Percentiles rank a stretch among this genome's conserved stretches.
phyloP scores from a whole-genome alignment of 805 yeast species.

The Starmerella apicola region DNA sequence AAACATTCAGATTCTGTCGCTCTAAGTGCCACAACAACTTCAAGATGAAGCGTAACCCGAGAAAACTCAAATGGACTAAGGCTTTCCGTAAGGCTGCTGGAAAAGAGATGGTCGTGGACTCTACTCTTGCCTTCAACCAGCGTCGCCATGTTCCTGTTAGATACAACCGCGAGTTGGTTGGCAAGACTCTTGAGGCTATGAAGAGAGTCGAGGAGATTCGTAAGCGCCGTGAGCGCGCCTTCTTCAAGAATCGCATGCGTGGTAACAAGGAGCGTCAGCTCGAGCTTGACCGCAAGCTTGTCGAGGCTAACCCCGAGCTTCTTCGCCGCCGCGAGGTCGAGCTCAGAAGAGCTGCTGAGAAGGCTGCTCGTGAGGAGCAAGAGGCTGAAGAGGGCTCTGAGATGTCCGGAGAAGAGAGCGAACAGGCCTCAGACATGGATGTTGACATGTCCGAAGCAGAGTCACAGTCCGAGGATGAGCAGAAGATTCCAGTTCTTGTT shows the following conservation, averaged over 20 bases:
- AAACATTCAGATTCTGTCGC: constrained; percentile 93
- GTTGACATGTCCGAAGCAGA: constrained; percentile 25
- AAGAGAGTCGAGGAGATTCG: constrained; percentile 90
- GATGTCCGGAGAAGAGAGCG: constrained; percentile 34
- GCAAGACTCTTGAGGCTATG: constrained; percentile 91
- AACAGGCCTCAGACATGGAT: constrained; percentile 34
- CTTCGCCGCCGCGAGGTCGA: constrained; percentile 90
- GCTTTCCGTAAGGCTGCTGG: constrained; percentile 99
- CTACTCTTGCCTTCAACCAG: constrained; percentile 89
- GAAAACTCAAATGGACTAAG: constrained; percentile 96
- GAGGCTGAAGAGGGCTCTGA: constrained; percentile 35
- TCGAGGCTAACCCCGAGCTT: constrained; percentile 78
- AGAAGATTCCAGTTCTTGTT: constrained; percentile 41
- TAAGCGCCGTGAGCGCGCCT: constrained; percentile 91
- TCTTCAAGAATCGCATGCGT: constrained; percentile 98
- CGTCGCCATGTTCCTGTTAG: constrained; percentile 97
- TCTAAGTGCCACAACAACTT: constrained; percentile 96
- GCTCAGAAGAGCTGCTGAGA: constrained; percentile 58
- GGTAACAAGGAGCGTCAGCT: constrained; percentile 84
- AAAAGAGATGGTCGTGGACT: constrained; percentile 93
- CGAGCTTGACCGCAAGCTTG: constrained; percentile 75
- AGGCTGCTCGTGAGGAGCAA: constrained; percentile 35
- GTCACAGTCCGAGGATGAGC: constrained; percentile 30
- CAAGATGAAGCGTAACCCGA: constrained; percentile 96
- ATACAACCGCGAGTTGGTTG: constrained; percentile 91